Evolutionary conservation across 129 eudicot species (phyloP), one percentile per base, ranked within the genome.

Genomic region (Artemisia tridentata): DNA sequence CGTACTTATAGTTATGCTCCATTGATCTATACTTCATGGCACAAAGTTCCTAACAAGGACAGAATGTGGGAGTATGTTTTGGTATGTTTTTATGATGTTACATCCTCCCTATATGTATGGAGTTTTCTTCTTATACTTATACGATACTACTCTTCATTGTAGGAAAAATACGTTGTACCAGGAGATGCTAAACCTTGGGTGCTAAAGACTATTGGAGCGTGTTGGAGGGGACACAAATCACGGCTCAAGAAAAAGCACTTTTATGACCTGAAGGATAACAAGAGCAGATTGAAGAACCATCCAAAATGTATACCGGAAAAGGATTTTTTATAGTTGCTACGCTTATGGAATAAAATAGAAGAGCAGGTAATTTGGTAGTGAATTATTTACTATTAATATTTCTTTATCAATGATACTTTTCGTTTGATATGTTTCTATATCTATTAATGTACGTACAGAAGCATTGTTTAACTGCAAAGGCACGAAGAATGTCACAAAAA

Each of bases 231-330:
- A 38, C 48, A 63, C 21, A 63, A 63, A 20, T 38, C 50, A 10
- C 38, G 68, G 21, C 20, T 63, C 10, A 63, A 63, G 68, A 63
- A 63, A 63, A 63, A 63, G 3, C 68, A 38, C 13, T 63, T 41
- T 49, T 63, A 16, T 63, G 4, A 38, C 0, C 19, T 34, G 2
- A 38, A 38, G 7, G 14, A 63, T n/a, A 38, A 63, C 29, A 63
- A 1, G 3, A 63, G 50, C 8, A 7, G 68, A 16, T 63, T 48
- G 51, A 41, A 3, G 21, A 34, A 63, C 11, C n/a, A 9, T 16
- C 68, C 51, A 15, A 12, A 63, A 63, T 21, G 34, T 50, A 16
- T 63, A 11, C 20, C 20, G 34, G 15, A 63, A 0, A n/a, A 63
- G 2, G 68, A 63, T 63, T 63, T 63, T 23, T 15, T 21, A 9